Percentiles rank a stretch among this genome's conserved stretches.
These are phyloP conservation scores for Planoprotostelium fungivorum DNA, from an alignment of 78 protist species.

Conservation along the genomic window DNA sequence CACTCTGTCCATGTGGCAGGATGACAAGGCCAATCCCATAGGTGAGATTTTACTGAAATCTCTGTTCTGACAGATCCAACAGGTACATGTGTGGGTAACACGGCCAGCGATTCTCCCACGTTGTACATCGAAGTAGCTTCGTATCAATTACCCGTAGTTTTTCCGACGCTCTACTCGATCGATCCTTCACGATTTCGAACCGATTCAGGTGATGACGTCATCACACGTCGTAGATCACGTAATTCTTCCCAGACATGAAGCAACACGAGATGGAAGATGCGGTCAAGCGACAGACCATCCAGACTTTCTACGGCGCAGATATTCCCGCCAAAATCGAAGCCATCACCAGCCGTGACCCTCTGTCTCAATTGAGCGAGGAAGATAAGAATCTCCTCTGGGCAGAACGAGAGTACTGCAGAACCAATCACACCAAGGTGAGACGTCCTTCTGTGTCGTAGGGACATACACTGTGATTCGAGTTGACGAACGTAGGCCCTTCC, in stretches of 20 bases:
- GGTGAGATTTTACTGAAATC: too few species aligned
- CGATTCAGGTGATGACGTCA: too few species aligned
- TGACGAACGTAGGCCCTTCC: not conserved
- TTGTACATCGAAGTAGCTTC: conserved; percentile 38
- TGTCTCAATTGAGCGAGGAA: conserved; percentile 16
- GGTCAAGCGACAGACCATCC: too few species aligned
- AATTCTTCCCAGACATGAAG: too few species aligned
- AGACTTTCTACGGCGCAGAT: too few species aligned
- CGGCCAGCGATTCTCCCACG: conserved; percentile 5
- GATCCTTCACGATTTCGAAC: too few species aligned
- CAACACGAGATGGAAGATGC: too few species aligned
- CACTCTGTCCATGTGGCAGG: conserved; percentile 38
- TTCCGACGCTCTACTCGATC: conserved; percentile 25
- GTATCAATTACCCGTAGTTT: conserved; percentile 48
- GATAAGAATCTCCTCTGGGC: conserved; percentile 40
- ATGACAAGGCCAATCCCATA: conserved; percentile 61
- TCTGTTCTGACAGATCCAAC: too few species aligned
- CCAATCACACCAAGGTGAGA: not conserved
- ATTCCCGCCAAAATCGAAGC: too few species aligned
- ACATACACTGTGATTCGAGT: not conserved
- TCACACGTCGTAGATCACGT: too few species aligned
- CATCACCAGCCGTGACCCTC: too few species aligned
- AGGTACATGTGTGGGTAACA: conserved; percentile 39
- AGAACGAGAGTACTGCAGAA: conserved; percentile 27
- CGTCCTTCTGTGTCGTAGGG: too few species aligned